Evolutionary conservation across 768 basidiomycete genomes (phyloP).

Genomic region (Phanerochaete sordida): DNA sequence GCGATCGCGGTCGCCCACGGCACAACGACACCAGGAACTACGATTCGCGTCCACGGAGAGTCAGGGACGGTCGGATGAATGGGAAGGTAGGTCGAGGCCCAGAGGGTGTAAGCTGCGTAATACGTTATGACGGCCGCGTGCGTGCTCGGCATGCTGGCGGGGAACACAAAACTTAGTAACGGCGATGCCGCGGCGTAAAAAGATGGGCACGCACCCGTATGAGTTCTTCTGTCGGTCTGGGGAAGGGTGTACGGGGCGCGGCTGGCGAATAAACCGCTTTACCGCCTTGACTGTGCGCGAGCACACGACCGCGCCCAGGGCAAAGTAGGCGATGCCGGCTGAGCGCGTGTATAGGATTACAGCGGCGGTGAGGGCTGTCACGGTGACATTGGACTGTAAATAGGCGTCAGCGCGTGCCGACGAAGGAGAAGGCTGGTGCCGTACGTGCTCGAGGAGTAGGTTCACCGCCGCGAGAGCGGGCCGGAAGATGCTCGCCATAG

Average conservation of each 20-base stretch:
- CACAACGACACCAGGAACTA: constrained; percentile 44
- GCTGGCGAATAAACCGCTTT: constrained; percentile 61
- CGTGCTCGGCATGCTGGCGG: constrained; percentile 75
- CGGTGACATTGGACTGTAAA: constrained; percentile 55
- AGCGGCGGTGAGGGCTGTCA: constrained; percentile 46
- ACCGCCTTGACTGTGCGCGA: constrained; percentile 54
- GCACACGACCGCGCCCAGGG: constrained; percentile 53
- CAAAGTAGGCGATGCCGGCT: constrained; percentile 57
- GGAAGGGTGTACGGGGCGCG: constrained; percentile 46
- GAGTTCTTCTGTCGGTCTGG: constrained; percentile 42
- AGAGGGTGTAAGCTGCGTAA: constrained; percentile 55
- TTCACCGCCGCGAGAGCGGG: neutral
- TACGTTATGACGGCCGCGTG: constrained; percentile 70
- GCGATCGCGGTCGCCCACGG: constrained; percentile 56
- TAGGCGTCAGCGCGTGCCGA: neutral
- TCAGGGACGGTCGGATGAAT: constrained; percentile 51
- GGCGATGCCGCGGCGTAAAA: neutral
- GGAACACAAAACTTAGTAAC: neutral
- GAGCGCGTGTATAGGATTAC: constrained; percentile 60
- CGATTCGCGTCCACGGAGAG: constrained; percentile 33
- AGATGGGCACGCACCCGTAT: constrained; percentile 56
- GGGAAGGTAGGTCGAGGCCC: constrained; percentile 58
- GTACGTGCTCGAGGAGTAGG: constrained; percentile 6
- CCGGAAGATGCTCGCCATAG: neutral
- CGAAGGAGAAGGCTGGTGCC: neutral